Evolutionary conservation across 2,329 filamentous ascomycete species (phyloP), one percentile per base, ranked within the genome.

Genomic region (Diaporthe ampelina): DNA sequence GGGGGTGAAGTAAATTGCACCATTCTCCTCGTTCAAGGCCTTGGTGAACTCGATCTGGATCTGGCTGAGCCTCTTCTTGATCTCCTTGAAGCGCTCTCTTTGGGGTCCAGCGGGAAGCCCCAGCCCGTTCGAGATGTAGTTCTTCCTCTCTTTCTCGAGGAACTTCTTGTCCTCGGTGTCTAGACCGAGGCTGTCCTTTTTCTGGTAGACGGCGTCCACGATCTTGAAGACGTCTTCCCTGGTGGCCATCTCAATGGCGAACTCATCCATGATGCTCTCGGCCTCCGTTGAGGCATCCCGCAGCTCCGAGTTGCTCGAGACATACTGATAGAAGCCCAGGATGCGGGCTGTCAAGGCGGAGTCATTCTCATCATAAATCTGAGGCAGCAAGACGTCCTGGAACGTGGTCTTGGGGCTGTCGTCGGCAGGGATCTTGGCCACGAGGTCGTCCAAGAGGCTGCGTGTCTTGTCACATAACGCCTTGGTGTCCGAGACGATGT

Each of bases 71-170:
- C 93, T 87, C 87, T 94, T 94, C 89, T 95, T 94, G 84, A 96
- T 95, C 83, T 93, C 93, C 86, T 95, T 96, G 88, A 96, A 96
- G 58, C 94, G 90, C 78, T 95, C 94, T 76, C 94, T 86, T 84
- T 95, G 86, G 6, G 88, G 85, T 1, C 93, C 94, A 32, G 90
- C 89, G 1, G 93, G 91, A 67, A 97, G 85, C 4, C 91, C 91
- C 61, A 97, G 85, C 19, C 94, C 94, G 81, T 95, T 95, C 71
- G 90, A 88, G 79, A 96, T 92, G 82, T 94, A 96, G 76, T 88
- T 89, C 84, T 94, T 94, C 79, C 93, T 90, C 79, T 95, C 92
- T 84, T 94, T 95, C 83, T 95, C 92, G 40, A 97, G 85, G 77
- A 95, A 83, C n/a, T 92, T 89, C 77, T 91, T 84, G 73, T 91